Base-by-base conservation (phyloP, 2,329 filamentous ascomycete species). In the Parastagonospora nodorum region DNA sequence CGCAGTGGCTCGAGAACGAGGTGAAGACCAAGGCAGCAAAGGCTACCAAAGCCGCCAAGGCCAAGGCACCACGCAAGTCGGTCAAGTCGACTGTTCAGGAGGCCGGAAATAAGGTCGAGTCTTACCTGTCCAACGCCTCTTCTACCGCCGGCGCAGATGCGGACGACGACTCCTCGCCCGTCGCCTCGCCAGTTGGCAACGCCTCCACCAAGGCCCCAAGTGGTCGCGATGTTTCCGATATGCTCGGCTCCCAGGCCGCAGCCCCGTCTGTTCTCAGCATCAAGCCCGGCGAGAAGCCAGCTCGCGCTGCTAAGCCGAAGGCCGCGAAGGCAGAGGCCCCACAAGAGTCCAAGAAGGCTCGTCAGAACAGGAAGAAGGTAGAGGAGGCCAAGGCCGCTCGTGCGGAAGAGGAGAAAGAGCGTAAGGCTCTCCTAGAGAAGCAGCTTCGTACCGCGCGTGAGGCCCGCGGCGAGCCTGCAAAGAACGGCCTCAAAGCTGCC, bases 291-390 rank as follows among this genome's bases (percentile, higher is more conserved):
- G 82, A 76, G 71, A 85, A 81, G 76, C 76, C 78, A 15, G 73
- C 74, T 30, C 86, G 86, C 73, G 75, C 81, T 30, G 74, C 82
- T 69, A 83, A 87, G 76, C 79, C 83, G 55, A 86, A 87, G 75
- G 77, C 81, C 45, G 84, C 87, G 77, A 78, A 81, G 35, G 80
- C 75, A 49, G 70, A 73, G 45, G 54, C 60, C 16, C 53, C 83
- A 42, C 83, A 82, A 14, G 89, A 96, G 80, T 89, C 88, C 15
- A 97, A 97, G 88, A 97, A 97, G 81, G 90, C 96, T 79, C 87
- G 92, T 53, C 92, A 97, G 79, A 94, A 96, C 78, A 85, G 88
- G 61, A 86, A 88, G 79, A 97, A 96, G 85, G 86, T 84, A 32
- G 92, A 96, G 76, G 88, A 86, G 50, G 86, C 86, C 66, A 94